Evolutionary conservation across 495 filamentous ascomycete species (phyloP), one percentile per base, ranked within the genome.

Genomic region (Trichoderma reesei): DNA sequence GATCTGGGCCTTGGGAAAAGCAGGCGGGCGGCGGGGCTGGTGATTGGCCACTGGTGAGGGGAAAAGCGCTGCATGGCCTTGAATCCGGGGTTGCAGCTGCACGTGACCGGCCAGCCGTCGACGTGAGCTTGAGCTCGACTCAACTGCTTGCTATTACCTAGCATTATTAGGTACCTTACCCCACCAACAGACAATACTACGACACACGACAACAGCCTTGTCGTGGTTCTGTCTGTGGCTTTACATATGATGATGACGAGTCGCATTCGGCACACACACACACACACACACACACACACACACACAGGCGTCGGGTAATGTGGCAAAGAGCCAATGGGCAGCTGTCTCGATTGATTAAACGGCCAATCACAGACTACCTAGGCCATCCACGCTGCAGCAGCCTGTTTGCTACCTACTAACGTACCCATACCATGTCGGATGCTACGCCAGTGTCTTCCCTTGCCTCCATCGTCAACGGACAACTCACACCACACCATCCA

Each of bases 31-130:
- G 51, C 51, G 51, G 51, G 51, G 51, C 31, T 56, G 26, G 51
- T 56, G 51, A 56, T 56, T 56, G 51, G 51, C 51, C 51, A 56
- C 51, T 26, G 51, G 51, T 56, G 51, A 56, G 51, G 51, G 51
- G 51, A 56, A 56, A 56, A 56, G 26, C 5, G 51, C 51, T 56
- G 51, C 51, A 33, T 4, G 7, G 26, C 26, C 51, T 26, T 34
- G 6, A 56, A 56, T 56, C 51, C 26, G 51, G 51, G 51, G 51
- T 56, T 10, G 51, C 26, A 56, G 51, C 31, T 56, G 10, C 51
- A 56, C 51, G 51, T 56, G 51, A 56, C 51, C 46, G 11, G 41
- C 41, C 39, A 26, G 26, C 26, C 26, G 26, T 26, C 26, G 26
- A 26, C 26, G 26, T 44, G 20, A 48, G 44, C 51, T 56, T 14